phyloP scores from a whole-genome alignment of 1,284 basidiomycete genomes.

The Vanrija sp. region DNA sequence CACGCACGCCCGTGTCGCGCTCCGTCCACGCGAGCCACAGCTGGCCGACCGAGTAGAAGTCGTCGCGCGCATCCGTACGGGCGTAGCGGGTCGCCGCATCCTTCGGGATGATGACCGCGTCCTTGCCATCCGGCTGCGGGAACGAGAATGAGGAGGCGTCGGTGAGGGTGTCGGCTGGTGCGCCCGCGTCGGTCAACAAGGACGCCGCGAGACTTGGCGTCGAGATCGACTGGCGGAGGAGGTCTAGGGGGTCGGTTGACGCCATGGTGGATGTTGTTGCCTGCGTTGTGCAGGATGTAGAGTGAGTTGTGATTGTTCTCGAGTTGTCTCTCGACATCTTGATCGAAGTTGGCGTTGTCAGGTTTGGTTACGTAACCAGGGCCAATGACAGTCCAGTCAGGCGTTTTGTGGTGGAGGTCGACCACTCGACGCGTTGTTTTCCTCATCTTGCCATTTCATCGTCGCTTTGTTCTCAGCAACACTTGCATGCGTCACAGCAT shows the following conservation, averaged over 20 bases:
- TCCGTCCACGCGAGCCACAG: constrained; percentile 75
- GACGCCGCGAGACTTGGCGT: constrained; percentile 18
- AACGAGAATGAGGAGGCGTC: constrained; percentile 65
- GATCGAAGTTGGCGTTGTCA: too few species aligned
- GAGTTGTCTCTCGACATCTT: too few species aligned
- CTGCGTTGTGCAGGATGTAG: too few species aligned
- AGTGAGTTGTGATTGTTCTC: too few species aligned
- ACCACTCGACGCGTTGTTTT: too few species aligned
- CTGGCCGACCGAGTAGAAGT: constrained; percentile 73
- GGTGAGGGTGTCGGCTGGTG: constrained; percentile 53
- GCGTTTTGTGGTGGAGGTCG: too few species aligned
- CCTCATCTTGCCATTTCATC: neutral
- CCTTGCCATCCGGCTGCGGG: constrained; percentile 46
- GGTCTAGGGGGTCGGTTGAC: constrained; percentile 36
- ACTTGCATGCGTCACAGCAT: neutral
- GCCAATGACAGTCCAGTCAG: too few species aligned
- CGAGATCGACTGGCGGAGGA: constrained; percentile 33
- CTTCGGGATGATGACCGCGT: constrained; percentile 58
- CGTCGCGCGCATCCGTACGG: constrained; percentile 55
- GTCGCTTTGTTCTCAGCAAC: neutral
- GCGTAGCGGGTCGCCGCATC: constrained; percentile 65
- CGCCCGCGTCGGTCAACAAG: constrained; percentile 50
- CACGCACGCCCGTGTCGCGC: constrained; percentile 65
- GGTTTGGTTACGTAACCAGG: too few species aligned
- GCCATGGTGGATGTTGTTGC: constrained; percentile 1